Evolutionary conservation across 495 filamentous ascomycete genomes (phyloP).

Genomic region (Achaetomiella virescens): DNA sequence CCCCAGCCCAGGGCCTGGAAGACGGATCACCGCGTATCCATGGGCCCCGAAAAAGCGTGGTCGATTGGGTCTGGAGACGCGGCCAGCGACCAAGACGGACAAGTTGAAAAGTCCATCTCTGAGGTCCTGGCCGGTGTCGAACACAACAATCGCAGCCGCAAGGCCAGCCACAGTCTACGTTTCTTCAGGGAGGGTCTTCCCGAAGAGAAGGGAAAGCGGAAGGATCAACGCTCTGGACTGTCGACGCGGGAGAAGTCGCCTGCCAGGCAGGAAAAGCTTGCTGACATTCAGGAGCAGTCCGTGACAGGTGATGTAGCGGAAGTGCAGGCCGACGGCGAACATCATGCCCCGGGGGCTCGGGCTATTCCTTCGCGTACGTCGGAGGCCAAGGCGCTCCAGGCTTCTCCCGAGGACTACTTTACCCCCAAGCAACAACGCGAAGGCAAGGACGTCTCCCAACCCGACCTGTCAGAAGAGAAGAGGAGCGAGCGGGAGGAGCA

Average conservation of each 20-base stretch:
- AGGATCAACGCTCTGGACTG: constrained; percentile 28
- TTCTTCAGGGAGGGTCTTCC: constrained; percentile 88
- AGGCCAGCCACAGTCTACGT: constrained; percentile 85
- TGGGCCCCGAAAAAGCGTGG: constrained; percentile 49
- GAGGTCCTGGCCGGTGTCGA: constrained; percentile 73
- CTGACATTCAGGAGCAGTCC: constrained; percentile 10
- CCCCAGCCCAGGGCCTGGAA: constrained; percentile 39
- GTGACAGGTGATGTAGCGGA: neutral
- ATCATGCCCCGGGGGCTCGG: constrained; percentile 8
- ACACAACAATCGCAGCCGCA: constrained; percentile 77
- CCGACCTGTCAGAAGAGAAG: neutral
- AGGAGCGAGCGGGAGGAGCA: constrained; percentile 3
- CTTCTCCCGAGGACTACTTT: constrained; percentile 22
- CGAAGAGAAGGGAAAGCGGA: constrained; percentile 43
- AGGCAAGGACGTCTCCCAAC: constrained; percentile 2
- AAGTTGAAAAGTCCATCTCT: constrained; percentile 78
- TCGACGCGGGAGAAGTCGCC: constrained; percentile 29
- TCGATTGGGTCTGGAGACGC: constrained; percentile 45
- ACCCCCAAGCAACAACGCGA: constrained; percentile 3
- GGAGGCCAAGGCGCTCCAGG: constrained; percentile 10
- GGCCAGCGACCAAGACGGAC: constrained; percentile 37
- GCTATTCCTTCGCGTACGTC: constrained; percentile 15
- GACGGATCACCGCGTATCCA: constrained; percentile 34
- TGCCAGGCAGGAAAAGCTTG: constrained; percentile 9
- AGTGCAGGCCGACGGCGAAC: constrained; percentile 8